Evolutionary conservation across 1,284 basidiomycete genomes (phyloP), one percentile per base, ranked within the genome.

Genomic region (Rhodotorula sp.): DNA sequence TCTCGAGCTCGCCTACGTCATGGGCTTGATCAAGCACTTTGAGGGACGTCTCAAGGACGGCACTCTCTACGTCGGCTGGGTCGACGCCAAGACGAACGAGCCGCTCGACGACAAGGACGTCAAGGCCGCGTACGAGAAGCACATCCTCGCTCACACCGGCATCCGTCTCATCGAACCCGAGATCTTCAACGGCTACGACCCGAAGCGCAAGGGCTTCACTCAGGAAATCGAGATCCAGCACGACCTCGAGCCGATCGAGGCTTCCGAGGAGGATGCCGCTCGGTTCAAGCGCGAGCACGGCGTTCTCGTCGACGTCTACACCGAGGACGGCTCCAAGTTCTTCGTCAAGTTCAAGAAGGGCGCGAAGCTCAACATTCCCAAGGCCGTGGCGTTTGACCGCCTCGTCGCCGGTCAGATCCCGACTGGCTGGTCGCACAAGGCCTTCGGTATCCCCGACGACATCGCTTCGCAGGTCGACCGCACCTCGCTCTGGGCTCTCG

Each of bases 1-100:
- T 80, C 97, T 99, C 79, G 96, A 99, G 85, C 95, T 99, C 90
- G 95, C 96, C 21, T 99, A 96, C 94, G 91, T 97, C 84, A 98
- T 97, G 92, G 95, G 97, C 59, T 88, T 88, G 83, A 97, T 98
- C 87, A 97, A 96, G 84, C 93, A 98, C 85, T 94, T 97, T 81
- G 92, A 99, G 78, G 97, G 96, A 29, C 91, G 92, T 72, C 87
- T 99, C 79, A 95, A 97, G 84, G 89, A 91, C 79, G 93, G 92
- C 58, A 87, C 90, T 58, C 85, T 96, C 57, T 91, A 98, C 80
- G 96, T 99, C 78, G 96, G 96, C 61, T 99, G 96, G 96, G 93
- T 98, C 66, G 96, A 98, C 79, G 88, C 88, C 79, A 96, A 97
- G 86, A 88, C 90, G n/a, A 87, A 85, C 61, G 95, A 98, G 79